phyloP scores from a whole-genome alignment of 257 asterid genomes.

The Leptodermis oblonga region DNA sequence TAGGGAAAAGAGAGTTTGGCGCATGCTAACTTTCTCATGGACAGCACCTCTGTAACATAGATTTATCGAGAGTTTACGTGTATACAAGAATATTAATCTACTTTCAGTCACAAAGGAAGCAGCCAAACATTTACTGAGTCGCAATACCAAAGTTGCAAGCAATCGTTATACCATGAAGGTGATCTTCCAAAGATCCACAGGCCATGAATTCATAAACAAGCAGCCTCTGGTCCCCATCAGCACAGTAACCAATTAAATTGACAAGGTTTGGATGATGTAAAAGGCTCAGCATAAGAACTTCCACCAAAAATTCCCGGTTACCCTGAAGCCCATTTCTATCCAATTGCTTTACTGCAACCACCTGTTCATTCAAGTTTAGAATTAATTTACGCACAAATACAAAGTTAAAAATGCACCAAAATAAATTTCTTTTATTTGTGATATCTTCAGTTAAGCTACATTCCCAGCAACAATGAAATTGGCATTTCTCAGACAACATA shows the following conservation, averaged over 20 bases:
- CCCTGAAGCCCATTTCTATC: slow-evolving; percentile 99
- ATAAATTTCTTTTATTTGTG: background rate
- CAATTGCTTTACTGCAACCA: slow-evolving; percentile 91
- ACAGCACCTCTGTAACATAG: background rate
- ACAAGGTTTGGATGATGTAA: slow-evolving; percentile 94
- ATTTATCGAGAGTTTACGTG: background rate
- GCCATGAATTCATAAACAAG: slow-evolving; percentile 98
- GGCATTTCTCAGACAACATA: background rate
- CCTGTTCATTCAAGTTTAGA: slow-evolving; percentile 39
- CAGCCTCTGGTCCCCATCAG: slow-evolving; percentile 99
- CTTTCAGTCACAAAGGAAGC: no score
- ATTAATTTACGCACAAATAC: background rate
- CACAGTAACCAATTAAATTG: slow-evolving; percentile 89
- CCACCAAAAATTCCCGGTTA: slow-evolving; percentile 91
- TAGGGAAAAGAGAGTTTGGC: background rate
- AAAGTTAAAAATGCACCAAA: background rate
- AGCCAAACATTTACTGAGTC: background rate
- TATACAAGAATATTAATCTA: background rate
- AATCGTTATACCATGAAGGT: slow-evolving; percentile 73
- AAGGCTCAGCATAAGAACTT: slow-evolving; percentile 98
- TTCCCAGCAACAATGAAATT: background rate
- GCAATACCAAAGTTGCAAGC: background rate
- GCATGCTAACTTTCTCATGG: background rate
- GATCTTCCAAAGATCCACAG: slow-evolving; percentile 95
- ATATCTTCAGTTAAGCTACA: background rate